Conservation (phyloP, 2,329 filamentous ascomycete species). For the Scytalidium lignicola region DNA sequence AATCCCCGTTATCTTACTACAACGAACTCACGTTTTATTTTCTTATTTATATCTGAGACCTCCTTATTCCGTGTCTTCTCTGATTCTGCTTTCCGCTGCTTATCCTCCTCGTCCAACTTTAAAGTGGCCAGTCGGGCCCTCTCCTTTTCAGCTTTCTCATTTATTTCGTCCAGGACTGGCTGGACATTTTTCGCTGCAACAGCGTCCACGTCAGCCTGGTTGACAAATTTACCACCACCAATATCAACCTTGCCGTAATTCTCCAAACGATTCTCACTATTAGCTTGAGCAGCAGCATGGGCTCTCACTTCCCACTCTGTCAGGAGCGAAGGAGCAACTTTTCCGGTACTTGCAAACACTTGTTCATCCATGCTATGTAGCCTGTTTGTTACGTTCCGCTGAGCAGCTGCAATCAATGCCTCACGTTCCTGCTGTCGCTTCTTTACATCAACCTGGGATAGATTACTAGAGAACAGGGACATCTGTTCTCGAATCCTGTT, state of each 20-base stretch:
- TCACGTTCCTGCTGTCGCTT: slow-evolving; percentile 74
- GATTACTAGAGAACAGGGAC: slow-evolving; percentile 65
- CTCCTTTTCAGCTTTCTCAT: slow-evolving; percentile 69
- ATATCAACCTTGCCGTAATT: slow-evolving; percentile 61
- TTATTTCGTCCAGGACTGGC: slow-evolving; percentile 80
- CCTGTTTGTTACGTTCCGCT: slow-evolving; percentile 76
- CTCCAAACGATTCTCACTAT: slow-evolving; percentile 54
- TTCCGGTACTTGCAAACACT: slow-evolving; percentile 71
- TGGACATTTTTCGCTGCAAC: slow-evolving; percentile 74
- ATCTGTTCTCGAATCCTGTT: slow-evolving; percentile 73
- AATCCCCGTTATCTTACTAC: background rate
- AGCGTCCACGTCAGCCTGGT: slow-evolving; percentile 70
- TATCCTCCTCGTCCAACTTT: slow-evolving; percentile 59
- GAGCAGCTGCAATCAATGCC: slow-evolving; percentile 69
- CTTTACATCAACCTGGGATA: slow-evolving; percentile 64
- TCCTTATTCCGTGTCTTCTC: slow-evolving; percentile 53
- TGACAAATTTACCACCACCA: slow-evolving; percentile 76
- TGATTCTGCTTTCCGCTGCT: slow-evolving; percentile 52
- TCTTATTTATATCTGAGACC: slow-evolving; percentile 47
- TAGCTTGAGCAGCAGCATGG: slow-evolving; percentile 60
- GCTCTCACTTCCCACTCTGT: slow-evolving; percentile 78
- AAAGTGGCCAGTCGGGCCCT: slow-evolving; percentile 60
- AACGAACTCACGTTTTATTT: slow-evolving; percentile 52
- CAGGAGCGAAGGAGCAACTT: slow-evolving; percentile 61
- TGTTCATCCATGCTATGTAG: slow-evolving; percentile 79